These are phyloP conservation scores for Cucurbita ficifolia DNA, from an alignment of 306 rosid genomes.

Conservation along the genomic window DNA sequence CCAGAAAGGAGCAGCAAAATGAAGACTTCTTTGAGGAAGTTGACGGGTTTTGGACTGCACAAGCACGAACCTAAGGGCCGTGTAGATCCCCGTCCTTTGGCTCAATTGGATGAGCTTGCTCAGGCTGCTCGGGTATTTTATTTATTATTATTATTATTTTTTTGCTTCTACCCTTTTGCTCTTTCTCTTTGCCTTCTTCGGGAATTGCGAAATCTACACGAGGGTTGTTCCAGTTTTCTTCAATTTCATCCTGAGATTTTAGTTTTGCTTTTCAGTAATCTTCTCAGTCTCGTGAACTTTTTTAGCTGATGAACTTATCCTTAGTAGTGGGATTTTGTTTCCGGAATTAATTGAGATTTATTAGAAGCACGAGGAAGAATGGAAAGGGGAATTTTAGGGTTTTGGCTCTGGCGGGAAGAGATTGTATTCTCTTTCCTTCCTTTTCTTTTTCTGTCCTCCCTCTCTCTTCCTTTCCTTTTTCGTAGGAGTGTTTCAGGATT, in stretches of 20 bases:
- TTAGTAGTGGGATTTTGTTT: neutral
- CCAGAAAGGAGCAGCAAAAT: conserved; percentile 12
- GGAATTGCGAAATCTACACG: neutral
- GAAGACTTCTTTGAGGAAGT: conserved; percentile 68
- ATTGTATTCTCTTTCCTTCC: neutral
- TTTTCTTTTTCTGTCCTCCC: neutral
- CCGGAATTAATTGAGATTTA: neutral
- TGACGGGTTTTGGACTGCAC: conserved; percentile 68
- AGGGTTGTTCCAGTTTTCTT: neutral
- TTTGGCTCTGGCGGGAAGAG: conserved; percentile 1
- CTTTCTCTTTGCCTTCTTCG: neutral
- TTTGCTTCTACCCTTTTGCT: neutral
- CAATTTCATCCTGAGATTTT: neutral
- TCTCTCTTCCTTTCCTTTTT: neutral
- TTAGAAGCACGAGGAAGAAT: neutral
- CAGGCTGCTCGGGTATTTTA: conserved; percentile 55
- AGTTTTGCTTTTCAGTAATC: neutral
- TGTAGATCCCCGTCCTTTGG: conserved; percentile 35
- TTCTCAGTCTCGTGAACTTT: neutral
- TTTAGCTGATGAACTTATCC: neutral
- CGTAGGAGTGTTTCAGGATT: neutral
- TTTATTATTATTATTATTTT: too few species aligned
- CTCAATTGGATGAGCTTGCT: conserved; percentile 76
- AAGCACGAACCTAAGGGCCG: conserved; percentile 34
- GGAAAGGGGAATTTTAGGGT: neutral